Evolutionary conservation across 2,329 filamentous ascomycete species (phyloP).

Genomic region (Trichoderma arundinaceum): DNA sequence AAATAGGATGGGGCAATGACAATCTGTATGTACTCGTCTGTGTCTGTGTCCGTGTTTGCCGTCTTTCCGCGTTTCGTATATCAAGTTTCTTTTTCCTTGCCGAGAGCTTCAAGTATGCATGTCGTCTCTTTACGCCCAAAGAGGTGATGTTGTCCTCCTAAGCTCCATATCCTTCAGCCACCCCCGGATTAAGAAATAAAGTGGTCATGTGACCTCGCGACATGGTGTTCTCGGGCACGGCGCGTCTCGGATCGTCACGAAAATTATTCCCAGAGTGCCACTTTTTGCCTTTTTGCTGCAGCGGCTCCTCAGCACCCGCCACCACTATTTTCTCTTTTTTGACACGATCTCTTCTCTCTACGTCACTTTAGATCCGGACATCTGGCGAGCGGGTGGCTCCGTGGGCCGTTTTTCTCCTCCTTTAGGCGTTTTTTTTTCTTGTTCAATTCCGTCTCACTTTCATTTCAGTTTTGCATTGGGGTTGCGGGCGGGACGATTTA

Average conservation of each 20-base stretch:
- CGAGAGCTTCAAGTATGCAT: too few relatives aligned
- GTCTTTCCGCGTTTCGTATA: neutral
- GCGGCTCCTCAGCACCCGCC: conserved; percentile 31
- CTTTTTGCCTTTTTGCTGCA: neutral
- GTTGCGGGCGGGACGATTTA: neutral
- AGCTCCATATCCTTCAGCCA: neutral
- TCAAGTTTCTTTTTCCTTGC: neutral
- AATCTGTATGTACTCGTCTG: neutral
- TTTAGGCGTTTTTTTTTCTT: conserved; percentile 2
- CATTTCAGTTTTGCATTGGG: conserved; percentile 31
- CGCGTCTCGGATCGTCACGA: conserved; percentile 29
- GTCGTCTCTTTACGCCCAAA: too few relatives aligned
- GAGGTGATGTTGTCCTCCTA: conserved; percentile 23
- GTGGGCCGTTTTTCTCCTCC: neutral
- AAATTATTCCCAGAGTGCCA: conserved; percentile 15
- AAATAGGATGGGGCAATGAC: neutral
- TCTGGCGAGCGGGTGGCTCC: conserved; percentile 19
- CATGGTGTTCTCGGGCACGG: conserved; percentile 25
- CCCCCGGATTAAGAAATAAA: conserved; percentile 23
- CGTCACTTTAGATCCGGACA: conserved; percentile 18
- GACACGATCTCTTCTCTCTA: neutral
- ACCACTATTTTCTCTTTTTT: neutral
- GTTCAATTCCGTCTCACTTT: conserved; percentile 29
- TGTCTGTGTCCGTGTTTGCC: neutral
- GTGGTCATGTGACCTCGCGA: conserved; percentile 34